Evolutionary conservation across 2,329 filamentous ascomycete species (phyloP), one percentile per base, ranked within the genome.

Genomic region (Xylaria sp.): DNA sequence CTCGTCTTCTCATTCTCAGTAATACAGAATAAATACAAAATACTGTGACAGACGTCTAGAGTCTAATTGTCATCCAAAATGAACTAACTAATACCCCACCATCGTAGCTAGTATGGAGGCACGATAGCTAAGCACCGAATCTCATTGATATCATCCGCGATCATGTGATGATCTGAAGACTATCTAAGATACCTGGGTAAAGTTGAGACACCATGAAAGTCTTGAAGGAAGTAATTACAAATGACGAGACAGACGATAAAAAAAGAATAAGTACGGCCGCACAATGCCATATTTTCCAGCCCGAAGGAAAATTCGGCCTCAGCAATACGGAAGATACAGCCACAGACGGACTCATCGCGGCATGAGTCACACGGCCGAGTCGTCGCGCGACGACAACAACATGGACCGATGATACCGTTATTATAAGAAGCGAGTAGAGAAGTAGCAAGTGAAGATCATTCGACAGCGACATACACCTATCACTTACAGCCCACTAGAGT

Each of bases 341-440:
- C 31, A 10, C 8, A 31, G 12, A 28, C 50, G 31, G 31, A 37
- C n/a, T 37, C 56, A 56, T 44, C 58, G n/a, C 62, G 44, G 69
- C n/a, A 41, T 69, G 69, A 71, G 66, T 71, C 69, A 71, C 41
- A 54, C 55, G 58, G 48, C 41, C 41, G 9, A 6, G 13, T 59
- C 28, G n/a, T 6, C 34, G 28, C 44, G 28, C 28, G 28, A 25
- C 6, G 3, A 25, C 23, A 25, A 48, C 20, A 25, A 28, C 18
- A 20, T 7, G 31, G 12, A 23, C 20, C n/a, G 20, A 18, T 39
- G 13, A 39, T 37, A 15, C 13, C 13, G 20, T 13, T 23, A 13
- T 50, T 64, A 64, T 65, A 65, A 59, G 48, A 58, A 51, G 44
- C 13, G 28, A 41, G 12, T 56, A 2, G 39, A n/a, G 44, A 54